A percentile compares a stretch with the other conserved stretches of the same genome.
Evolutionary conservation across 768 basidiomycete species (phyloP).

Genomic region (Pisolithus orientalis): DNA sequence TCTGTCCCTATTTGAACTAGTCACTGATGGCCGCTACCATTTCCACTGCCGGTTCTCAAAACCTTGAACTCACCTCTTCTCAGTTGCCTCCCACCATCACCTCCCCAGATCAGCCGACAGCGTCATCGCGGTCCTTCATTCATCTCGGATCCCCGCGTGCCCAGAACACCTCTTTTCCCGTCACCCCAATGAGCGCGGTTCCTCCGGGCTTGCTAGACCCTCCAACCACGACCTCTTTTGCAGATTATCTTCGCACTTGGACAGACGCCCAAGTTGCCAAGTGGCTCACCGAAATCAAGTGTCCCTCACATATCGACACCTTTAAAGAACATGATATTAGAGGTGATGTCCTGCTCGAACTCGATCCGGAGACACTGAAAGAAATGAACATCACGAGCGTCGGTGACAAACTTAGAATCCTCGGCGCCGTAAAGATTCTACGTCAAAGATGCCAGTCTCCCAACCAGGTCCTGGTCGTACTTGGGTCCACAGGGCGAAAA

Average conservation of each 20-base stretch:
- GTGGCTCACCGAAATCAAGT: constrained; percentile 79
- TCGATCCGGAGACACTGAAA: constrained; percentile 80
- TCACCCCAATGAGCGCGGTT: constrained; percentile 32
- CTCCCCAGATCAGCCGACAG: constrained; percentile 29
- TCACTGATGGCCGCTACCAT: constrained; percentile 7
- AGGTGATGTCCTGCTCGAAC: constrained; percentile 85
- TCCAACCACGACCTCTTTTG: constrained; percentile 51
- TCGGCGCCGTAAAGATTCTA: constrained; percentile 77
- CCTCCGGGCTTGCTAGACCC: constrained; percentile 40
- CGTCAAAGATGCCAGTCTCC: constrained; percentile 47
- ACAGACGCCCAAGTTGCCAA: constrained; percentile 59
- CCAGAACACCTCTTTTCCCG: constrained; percentile 37
- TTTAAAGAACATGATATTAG: constrained; percentile 89
- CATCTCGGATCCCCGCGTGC: constrained; percentile 28
- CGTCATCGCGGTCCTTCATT: constrained; percentile 34
- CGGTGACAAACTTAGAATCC: constrained; percentile 85
- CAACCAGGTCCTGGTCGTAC: background rate
- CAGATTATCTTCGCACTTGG: constrained; percentile 68
- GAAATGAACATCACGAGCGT: constrained; percentile 89
- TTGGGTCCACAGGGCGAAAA: background rate
- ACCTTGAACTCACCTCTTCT: background rate
- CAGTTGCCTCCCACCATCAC: constrained; percentile 37
- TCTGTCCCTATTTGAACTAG: background rate
- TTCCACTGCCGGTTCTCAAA: background rate
- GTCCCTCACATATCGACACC: constrained; percentile 53